phyloP scores from a whole-genome alignment of 257 asterid genomes.

The Solanum acaule region DNA sequence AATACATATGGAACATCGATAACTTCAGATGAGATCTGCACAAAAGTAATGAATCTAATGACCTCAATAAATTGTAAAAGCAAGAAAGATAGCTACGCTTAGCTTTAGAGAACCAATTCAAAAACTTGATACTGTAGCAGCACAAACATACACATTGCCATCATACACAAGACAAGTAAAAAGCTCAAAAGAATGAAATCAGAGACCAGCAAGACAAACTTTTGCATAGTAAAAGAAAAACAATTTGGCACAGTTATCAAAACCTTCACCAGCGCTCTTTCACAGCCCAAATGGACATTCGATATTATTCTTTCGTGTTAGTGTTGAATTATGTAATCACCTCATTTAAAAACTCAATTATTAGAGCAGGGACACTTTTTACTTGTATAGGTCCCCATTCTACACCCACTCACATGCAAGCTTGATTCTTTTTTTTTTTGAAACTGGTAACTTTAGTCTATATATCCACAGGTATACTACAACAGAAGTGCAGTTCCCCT shows the following conservation, averaged over 20 bases:
- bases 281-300: background rate
- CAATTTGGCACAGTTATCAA: background rate
- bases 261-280: background rate
- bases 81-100: background rate
- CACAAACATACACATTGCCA: background rate
- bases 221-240: background rate
- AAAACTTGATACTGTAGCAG: background rate
- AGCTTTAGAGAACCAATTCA: background rate
- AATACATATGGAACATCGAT: conserved; percentile 49
- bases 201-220: background rate
- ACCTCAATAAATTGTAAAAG: background rate
- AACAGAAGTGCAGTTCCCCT: no score
- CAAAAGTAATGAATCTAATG: conserved; percentile 2
- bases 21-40: conserved; percentile 51
- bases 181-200: background rate
- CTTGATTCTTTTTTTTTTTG: background rate
- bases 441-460: no score
- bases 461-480: no score
- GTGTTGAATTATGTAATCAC: background rate
- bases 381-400: background rate
- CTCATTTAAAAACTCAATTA: background rate
- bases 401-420: background rate
- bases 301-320: background rate
- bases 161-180: background rate
- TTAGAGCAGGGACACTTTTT: background rate